Evolutionary conservation across 78 protist species (phyloP).

Genomic region (Capsaspora owczarzaki): DNA sequence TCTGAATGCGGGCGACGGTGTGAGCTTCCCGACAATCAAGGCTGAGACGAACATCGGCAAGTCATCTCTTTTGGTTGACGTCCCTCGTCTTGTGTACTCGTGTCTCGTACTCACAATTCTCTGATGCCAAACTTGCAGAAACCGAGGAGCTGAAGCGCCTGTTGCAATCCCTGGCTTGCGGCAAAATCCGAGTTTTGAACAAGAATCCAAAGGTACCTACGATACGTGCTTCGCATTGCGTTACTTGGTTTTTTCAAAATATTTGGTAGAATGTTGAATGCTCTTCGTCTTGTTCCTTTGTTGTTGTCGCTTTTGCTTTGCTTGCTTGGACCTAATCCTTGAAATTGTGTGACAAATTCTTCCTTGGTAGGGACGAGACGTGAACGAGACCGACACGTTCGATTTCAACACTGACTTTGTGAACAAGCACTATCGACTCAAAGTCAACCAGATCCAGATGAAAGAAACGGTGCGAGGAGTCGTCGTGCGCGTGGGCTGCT

Average conservation of each 20-base stretch:
- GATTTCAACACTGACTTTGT: conserved; percentile 57
- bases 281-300: not conserved
- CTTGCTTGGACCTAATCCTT: not conserved
- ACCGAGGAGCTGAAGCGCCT: conserved; percentile 55
- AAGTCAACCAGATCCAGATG: conserved; percentile 77
- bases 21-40: conserved; percentile 37
- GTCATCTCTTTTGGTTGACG: not conserved
- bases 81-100: not conserved
- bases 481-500: not conserved
- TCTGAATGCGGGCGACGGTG: conserved; percentile 51
- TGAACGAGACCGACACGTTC: conserved; percentile 62
- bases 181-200: conserved; percentile 43
- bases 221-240: not conserved
- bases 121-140: not conserved
- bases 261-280: not conserved
- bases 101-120: not conserved
- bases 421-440: conserved; percentile 50
- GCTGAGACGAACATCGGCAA: conserved; percentile 28
- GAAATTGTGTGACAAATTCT: not conserved
- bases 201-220: conserved; percentile 12
- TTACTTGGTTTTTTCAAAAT: not conserved
- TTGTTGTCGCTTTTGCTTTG: not conserved
- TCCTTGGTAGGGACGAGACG: conserved; percentile 24
- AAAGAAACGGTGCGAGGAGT: conserved; percentile 57
- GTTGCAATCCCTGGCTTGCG: conserved; percentile 58